Base-by-base conservation (phyloP, 345 rosid species). In the Acer saccharum region DNA sequence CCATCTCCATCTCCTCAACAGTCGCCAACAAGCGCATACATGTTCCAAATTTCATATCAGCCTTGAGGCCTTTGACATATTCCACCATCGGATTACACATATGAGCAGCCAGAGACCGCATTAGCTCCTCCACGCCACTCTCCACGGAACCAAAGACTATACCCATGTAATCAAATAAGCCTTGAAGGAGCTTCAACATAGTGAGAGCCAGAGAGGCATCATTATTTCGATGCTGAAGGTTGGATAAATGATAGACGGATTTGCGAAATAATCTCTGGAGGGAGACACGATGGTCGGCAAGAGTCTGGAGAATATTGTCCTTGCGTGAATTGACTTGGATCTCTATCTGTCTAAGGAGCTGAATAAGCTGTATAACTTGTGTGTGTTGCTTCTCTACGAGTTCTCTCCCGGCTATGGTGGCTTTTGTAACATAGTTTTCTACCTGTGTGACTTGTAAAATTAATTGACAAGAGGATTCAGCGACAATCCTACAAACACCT, bases 51-150 rank as follows among this genome's bases (percentile, higher is more conserved):
- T 83, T 84, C 68, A 90, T 69, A 65, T 90, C 92, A 80, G 82
- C 86, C 74, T 81, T 80, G 64, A 87, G 78, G 74, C 84, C 70
- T 6, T 84, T 87, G 39, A 80, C 88, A 76, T 89, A 86, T 68
- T 84, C 86, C 75, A 86, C 80, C 89, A 90, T 87, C 39, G 94
- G 94, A 73, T 50, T 75, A 79, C 92, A 90, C 87, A 91, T 88
- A 16, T 78, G 77, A 75, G 70, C 77, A 21, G 83, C 81, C 73
- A 91, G 79, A 72, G 79, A 86, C 76, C 81, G 80, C 82, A 89
- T 83, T 73, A 89, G 84, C 16, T 82, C 82, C 70, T 81, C 78
- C 77, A 87, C 83, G 64, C 89, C 91, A 72, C 54, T 72, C 75
- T 89, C 91, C 29, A 89, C 89, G 13, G 89, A 89, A 44, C 81